Percentiles rank a stretch among this genome's conserved stretches.
Conservation (phyloP, 208 protist genomes). For the Trypanosoma caninum region DNA sequence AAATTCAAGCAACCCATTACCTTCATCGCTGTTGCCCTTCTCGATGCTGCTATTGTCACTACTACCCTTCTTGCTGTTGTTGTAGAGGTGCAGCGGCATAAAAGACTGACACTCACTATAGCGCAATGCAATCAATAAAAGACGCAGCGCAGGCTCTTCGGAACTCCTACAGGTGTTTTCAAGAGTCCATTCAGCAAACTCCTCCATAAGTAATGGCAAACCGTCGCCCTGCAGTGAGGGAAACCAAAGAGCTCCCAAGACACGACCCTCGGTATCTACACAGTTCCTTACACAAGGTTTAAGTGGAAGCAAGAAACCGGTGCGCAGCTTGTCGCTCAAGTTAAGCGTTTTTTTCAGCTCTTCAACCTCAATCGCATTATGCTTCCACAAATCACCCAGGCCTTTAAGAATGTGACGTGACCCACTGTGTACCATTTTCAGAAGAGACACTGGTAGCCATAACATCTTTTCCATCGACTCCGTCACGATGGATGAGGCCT, state of each 20-base stretch:
- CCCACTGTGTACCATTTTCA: background rate
- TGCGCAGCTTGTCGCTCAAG: background rate
- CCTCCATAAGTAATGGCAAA: conserved; percentile 6
- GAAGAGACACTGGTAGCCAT: background rate
- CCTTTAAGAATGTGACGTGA: conserved; percentile 1
- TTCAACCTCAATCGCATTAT: background rate
- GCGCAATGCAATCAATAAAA: conserved; percentile 21
- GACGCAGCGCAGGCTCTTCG: conserved; percentile 7
- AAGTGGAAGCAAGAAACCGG: background rate
- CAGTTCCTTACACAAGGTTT: background rate
- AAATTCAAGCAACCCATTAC: background rate
- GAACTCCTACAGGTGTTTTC: background rate
- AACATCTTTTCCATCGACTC: background rate
- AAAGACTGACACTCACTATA: conserved; percentile 12
- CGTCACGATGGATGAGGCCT: background rate
- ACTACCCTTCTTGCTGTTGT: background rate
- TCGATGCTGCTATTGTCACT: background rate
- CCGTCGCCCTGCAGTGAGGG: conserved; percentile 6
- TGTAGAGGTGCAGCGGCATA: background rate
- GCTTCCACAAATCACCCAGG: background rate
- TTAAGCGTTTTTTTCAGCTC: background rate
- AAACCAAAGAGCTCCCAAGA: conserved; percentile 5
- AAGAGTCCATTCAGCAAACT: too few relatives aligned
- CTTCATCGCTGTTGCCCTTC: background rate
- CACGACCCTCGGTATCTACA: background rate